A percentile compares a stretch with the other conserved stretches of the same genome.
Evolutionary conservation across 305 asterid species (phyloP).

Genomic region (Fraxinus ornus): DNA sequence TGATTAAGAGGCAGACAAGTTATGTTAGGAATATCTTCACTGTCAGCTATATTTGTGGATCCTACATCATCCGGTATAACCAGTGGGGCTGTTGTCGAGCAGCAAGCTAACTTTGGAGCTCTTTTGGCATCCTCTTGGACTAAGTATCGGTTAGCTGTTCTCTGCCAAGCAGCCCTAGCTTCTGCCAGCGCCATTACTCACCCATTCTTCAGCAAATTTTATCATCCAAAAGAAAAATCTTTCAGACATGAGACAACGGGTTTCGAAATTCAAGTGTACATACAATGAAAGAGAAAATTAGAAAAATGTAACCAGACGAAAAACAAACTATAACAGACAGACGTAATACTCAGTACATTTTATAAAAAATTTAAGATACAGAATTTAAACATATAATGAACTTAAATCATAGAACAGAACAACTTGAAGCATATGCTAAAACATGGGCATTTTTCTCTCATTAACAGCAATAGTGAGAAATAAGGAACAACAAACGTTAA

Average conservation of each 20-base stretch:
- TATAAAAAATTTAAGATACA: not conserved
- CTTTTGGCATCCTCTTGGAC: slow-evolving; percentile 94
- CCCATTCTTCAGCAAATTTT: slow-evolving; percentile 38
- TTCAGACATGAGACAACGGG: not conserved
- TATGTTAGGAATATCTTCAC: slow-evolving; percentile 42
- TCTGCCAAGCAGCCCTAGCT: slow-evolving; percentile 94
- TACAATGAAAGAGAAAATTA: not conserved
- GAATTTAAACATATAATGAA: not conserved
- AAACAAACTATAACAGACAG: not conserved
- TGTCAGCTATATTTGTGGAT: slow-evolving; percentile 32
- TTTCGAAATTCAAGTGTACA: not conserved
- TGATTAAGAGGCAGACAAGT: slow-evolving; percentile 40
- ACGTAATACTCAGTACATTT: not conserved
- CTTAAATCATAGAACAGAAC: not conserved
- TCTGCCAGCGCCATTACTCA: slow-evolving; percentile 76
- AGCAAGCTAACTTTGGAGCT: slow-evolving; percentile 87
- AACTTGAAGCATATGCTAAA: not conserved
- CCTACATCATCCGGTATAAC: slow-evolving; percentile 42
- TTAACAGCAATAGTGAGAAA: not conserved
- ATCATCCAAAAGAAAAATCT: not conserved
- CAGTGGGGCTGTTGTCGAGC: slow-evolving; percentile 51
- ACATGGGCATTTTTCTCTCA: not conserved
- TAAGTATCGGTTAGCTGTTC: slow-evolving; percentile 79
- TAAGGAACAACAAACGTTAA: not conserved
- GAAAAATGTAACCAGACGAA: not conserved